phyloP scores from a whole-genome alignment of 208 protist genomes.

The Leishmania braziliensis region DNA sequence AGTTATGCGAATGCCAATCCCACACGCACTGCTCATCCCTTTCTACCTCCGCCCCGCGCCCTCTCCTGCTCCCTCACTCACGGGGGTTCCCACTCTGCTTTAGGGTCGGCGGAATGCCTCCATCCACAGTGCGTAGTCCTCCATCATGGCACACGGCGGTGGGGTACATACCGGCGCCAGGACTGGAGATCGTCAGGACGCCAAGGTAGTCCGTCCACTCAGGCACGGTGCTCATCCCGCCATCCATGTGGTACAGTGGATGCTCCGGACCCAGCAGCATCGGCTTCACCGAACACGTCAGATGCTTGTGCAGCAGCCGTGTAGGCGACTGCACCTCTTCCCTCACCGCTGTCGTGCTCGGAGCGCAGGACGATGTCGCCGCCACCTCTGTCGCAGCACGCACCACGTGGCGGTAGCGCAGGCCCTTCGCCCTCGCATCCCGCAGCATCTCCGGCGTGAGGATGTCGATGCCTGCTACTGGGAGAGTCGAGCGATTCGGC shows the following conservation, averaged over 20 bases:
- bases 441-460: conserved; percentile 32
- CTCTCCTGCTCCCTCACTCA: not conserved
- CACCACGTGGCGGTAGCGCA: conserved; percentile 44
- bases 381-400: conserved; percentile 8
- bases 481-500: conserved; percentile 31
- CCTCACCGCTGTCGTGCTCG: not conserved
- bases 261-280: conserved; percentile 33
- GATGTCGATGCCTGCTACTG: conserved; percentile 36
- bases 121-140: conserved; percentile 43
- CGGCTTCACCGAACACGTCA: conserved; percentile 32
- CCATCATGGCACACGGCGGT: conserved; percentile 43
- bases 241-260: conserved; percentile 37
- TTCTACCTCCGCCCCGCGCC: not conserved
- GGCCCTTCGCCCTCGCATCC: conserved; percentile 24
- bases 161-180: conserved; percentile 41
- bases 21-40: not conserved
- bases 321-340: not conserved
- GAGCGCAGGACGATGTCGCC: not conserved
- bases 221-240: conserved; percentile 36
- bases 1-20: not conserved
- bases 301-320: not conserved
- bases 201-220: conserved; percentile 39
- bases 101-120: conserved; percentile 2
- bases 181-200: conserved; percentile 31
- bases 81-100: not conserved